Evolutionary conservation across 2,329 filamentous ascomycete species (phyloP), one percentile per base, ranked within the genome.

Genomic region (Colletotrichum caudatum): DNA sequence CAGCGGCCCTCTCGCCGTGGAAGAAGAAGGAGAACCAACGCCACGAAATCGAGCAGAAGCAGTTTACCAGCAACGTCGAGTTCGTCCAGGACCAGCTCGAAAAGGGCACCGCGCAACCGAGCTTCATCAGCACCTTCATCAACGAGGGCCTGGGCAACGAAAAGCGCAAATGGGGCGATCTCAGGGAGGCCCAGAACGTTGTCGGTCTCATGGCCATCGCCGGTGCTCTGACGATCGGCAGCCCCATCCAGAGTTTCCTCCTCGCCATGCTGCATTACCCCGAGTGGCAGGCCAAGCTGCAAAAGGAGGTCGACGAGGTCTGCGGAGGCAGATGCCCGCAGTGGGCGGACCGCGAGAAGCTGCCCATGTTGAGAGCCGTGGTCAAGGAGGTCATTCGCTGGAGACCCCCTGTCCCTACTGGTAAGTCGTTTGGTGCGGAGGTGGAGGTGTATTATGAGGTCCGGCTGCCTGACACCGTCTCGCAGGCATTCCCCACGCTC

Each of bases 401-500:
- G 85, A 80, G 86, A 63, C 85, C 86, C 37, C 85, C 86, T 5
- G 86, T 88, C 12, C 86, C 86, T 6, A 88, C 86, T 44, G 85
- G 86, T 82, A 72, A 48, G 80, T 75, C 23, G 0, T 5, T 5
- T 20, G 16, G n/a, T 20, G 29, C n/a, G 23, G 53, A 16, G 64
- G 35, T 26, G 4, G 4, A 51, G n/a, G 59, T 18, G 3, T 35
- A 20, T 11, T 44, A 35, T 46, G 35, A 62, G 46, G 65, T 62
- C 48, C n/a, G 39, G 18, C 18, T 37, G 26, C 39, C 39, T 41
- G 35, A 64, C 11, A 1, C 67, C 80, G 83, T 83, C 4, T 29
- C 57, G 18, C 53, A 72, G 70, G 70, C 46, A 86, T 89, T 7
- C 85, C 86, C 0, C 87, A 89, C 73, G 83, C 85, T 1, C 77